phyloP scores from a whole-genome alignment of 768 basidiomycete species.

The Inosperma sp. region DNA sequence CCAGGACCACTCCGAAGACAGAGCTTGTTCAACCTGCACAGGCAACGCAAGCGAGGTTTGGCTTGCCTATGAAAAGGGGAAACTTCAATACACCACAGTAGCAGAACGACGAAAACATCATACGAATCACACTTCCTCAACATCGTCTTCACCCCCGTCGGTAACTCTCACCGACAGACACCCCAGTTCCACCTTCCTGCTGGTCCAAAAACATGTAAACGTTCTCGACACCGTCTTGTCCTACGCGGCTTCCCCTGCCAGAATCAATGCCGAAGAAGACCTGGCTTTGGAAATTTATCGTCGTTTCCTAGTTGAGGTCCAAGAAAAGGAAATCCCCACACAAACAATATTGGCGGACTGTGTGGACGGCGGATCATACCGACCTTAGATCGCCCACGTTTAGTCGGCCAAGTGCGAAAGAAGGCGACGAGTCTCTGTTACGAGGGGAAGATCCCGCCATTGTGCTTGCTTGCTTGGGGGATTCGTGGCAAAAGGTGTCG shows the following conservation, averaged over 20 bases:
- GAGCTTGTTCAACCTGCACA: slow-evolving; percentile 28
- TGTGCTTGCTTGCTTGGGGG: background rate
- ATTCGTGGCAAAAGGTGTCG: background rate
- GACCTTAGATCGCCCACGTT: background rate
- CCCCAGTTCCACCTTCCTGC: slow-evolving; percentile 58
- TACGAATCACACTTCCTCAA: slow-evolving; percentile 85
- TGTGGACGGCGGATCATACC: background rate
- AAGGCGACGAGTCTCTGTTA: no score
- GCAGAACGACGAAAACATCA: slow-evolving; percentile 87
- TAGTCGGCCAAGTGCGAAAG: background rate
- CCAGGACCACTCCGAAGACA: slow-evolving; percentile 31
- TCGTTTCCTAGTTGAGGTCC: no score
- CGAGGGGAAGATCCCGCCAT: background rate
- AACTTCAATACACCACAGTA: slow-evolving; percentile 43
- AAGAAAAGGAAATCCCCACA: no score
- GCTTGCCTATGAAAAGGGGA: slow-evolving; percentile 12
- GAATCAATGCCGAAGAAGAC: slow-evolving; percentile 98
- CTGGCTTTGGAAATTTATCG: slow-evolving; percentile 84
- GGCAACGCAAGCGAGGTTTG: slow-evolving; percentile 14
- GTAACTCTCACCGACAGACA: slow-evolving; percentile 60
- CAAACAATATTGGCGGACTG: no score
- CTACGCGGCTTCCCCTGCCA: slow-evolving; percentile 76
- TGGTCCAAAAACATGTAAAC: slow-evolving; percentile 93
- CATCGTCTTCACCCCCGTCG: slow-evolving; percentile 86
- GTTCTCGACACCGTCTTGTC: slow-evolving; percentile 87